Evolutionary conservation across 768 basidiomycete species (phyloP), one percentile per base, ranked within the genome.

Genomic region (Coprinopsis sp.): DNA sequence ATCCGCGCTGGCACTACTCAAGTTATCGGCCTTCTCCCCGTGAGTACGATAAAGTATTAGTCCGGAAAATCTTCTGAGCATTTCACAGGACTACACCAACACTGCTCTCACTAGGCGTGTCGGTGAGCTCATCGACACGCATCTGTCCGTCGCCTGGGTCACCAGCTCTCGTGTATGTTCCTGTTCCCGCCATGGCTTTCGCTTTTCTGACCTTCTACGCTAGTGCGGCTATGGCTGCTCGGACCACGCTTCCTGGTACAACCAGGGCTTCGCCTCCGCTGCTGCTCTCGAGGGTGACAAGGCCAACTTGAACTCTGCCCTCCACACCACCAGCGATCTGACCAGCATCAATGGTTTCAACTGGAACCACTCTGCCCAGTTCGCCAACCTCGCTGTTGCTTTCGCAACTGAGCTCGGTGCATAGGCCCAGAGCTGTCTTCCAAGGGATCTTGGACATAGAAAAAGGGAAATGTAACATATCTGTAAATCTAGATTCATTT

Each of bases 361-460:
- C 33, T 73, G 66, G 57, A 58, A 56, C 3, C 72, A 76, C 55
- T 61, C 71, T 57, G 51, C 75, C 46, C 74, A 82, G 63, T 82
- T 80, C 62, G 72, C 78, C 18, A 81, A 81, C 62, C 58, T 82
- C 39, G 75, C 71, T 13, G 66, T 76, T 30, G 78, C 74, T 1
- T 78, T 73, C 54, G 77, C 76, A 1, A 68, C 78, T 50, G 79
- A 81, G 54, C 66, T 81, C n/a, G 66, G 31, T 21, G 45, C 45
- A 45, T 56, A 40, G n/a, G n/a, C n/a, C n/a, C n/a, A n/a, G n/a
- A n/a, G n/a, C n/a, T n/a, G n/a, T n/a, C n/a, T n/a, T n/a, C n/a
- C n/a, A n/a, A n/a, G n/a, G n/a, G n/a, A n/a, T n/a, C n/a, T n/a
- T n/a, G n/a, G n/a, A n/a, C n/a, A n/a, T n/a, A n/a, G n/a, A n/a